phyloP scores from a whole-genome alignment of 768 basidiomycete genomes.

The Suillus hirtellus region DNA sequence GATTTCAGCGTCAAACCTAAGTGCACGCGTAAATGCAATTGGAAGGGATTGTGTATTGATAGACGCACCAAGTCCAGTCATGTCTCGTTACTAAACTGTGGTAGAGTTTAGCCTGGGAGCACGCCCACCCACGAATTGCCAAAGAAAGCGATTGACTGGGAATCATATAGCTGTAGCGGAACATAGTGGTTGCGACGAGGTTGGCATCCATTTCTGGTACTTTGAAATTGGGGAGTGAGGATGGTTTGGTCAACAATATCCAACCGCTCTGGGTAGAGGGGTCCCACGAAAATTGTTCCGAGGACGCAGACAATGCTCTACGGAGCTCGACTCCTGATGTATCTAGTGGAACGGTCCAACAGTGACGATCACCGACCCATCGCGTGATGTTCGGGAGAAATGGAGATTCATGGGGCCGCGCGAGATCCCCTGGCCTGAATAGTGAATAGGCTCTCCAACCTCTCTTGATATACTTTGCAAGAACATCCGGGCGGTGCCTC shows the following conservation, averaged over 20 bases:
- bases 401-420: conserved; percentile 9
- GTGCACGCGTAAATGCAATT: background rate
- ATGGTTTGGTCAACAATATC: conserved; percentile 6
- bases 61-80: conserved; percentile 25
- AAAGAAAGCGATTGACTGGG: conserved; percentile 12
- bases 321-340: conserved; percentile 18
- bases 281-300: conserved; percentile 17
- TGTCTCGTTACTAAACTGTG: conserved; percentile 4
- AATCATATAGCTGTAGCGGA: conserved; percentile 28
- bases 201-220: conserved; percentile 4
- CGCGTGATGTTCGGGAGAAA: conserved; percentile 26
- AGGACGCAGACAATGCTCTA: conserved; percentile 13
- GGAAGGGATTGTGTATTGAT: background rate
- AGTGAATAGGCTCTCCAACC: conserved; percentile 35
- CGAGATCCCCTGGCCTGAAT: conserved; percentile 8
- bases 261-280: conserved; percentile 24
- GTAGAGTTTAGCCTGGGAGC: conserved; percentile 8
- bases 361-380: conserved; percentile 32
- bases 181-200: conserved; percentile 19
- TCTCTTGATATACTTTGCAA: conserved; percentile 37
- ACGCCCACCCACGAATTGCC: conserved; percentile 13
- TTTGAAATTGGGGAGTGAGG: background rate
- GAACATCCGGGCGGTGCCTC: conserved; percentile 6
- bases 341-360: conserved; percentile 34
- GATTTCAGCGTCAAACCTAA: conserved; percentile 26